Evolutionary conservation across 2,329 filamentous ascomycete genomes (phyloP), one percentile per base, ranked within the genome.

Genomic region (Beauveria bassiana): DNA sequence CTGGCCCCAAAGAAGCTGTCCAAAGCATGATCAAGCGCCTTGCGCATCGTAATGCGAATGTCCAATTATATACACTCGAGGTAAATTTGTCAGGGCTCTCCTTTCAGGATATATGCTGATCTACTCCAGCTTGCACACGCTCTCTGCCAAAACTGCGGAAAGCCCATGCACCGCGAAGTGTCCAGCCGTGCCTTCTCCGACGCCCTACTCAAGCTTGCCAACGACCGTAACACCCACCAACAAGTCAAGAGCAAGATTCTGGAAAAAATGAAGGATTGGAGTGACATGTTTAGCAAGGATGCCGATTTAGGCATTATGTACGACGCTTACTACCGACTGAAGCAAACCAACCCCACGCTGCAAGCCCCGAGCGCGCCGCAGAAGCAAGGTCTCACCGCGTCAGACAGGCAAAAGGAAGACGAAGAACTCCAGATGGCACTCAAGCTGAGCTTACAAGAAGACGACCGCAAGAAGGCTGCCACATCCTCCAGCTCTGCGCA

Each of bases 161-260:
- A 88, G 63, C 82, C 84, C 66, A 89, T 96, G 76, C 92, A 97
- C 77, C 89, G 90, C 74, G 93, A 97, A 77, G 80, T 97, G 63
- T 89, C 93, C 34, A 95, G 90, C 67, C 88, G 92, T 69, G 93
- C 91, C 72, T 96, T 97, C 73, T 99, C 95, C 66, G 95, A 99
- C 72, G 91, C 93, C 63, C 80, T 99, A 53, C 81, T 98, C 65
- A 88, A 95, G 71, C 84, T 99, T 63, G 93, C 95, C 66, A 91
- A 88, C 77, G 95, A 99, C 75, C 85, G 93, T 77, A 99, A 96
- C 74, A 97, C 93, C 58, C 95, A 98, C 74, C 88, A 89, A 72
- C 91, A 96, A 74, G 95, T 99, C 72, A 98, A 98, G 77, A 86
- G 91, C 66, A 98, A 97, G 83, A 96, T 99, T 66, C 77, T 98